Percentiles rank a stretch among this genome's conserved stretches.
Evolutionary conservation across 163 green algal genomes (phyloP).

Genomic region (Scenedesmus sp.): DNA sequence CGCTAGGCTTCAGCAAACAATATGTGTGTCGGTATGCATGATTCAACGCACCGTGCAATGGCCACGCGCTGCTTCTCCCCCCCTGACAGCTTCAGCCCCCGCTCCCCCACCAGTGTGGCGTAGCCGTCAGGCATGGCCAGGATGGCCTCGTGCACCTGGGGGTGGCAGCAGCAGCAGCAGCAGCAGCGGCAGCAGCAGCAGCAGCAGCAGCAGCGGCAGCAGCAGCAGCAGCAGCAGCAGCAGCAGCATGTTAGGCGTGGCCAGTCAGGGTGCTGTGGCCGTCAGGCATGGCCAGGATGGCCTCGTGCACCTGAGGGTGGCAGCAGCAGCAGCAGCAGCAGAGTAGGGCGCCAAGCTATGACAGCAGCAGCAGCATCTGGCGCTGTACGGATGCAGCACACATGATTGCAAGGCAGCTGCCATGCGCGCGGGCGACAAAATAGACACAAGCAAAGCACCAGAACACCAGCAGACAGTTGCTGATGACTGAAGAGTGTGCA

Average conservation of each 20-base stretch:
- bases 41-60: slow-evolving; percentile 71
- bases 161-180: background rate
- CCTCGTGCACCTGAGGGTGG: slow-evolving; percentile 69
- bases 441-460: too few species aligned
- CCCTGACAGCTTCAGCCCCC: slow-evolving; percentile 94
- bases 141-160: slow-evolving; percentile 82
- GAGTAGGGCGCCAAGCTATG: too few species aligned
- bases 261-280: slow-evolving; percentile 73
- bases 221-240: background rate
- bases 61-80: slow-evolving; percentile 97
- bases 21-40: too few species aligned
- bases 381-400: too few species aligned
- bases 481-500: too few species aligned
- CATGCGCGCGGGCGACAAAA: too few species aligned
- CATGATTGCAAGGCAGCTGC: too few species aligned
- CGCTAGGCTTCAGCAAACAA: background rate
- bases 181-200: background rate
- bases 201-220: background rate
- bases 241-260: background rate
- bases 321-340: background rate
- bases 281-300: slow-evolving; percentile 81
- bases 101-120: slow-evolving; percentile 86
- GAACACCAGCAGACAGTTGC: too few species aligned
- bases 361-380: too few species aligned
- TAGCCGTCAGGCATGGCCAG: slow-evolving; percentile 82